Evolutionary conservation across 176 grass and related monocot species (phyloP).

Genomic region (Rhynchospora breviuscula): DNA sequence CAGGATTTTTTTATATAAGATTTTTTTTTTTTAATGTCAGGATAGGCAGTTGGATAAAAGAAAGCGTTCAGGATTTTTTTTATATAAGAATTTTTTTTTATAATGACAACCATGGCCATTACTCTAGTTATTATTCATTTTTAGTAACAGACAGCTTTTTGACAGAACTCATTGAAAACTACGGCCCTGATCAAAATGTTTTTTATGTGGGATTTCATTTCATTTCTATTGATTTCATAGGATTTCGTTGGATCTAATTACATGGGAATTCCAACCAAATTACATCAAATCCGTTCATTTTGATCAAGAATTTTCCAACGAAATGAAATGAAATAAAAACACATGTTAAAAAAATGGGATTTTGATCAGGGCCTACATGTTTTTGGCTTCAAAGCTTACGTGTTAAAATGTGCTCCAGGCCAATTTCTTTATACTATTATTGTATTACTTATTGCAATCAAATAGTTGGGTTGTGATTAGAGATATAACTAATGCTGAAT

Average conservation of each 20-base stretch:
- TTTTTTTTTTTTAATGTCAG: too few relatives aligned
- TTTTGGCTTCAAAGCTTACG: background rate
- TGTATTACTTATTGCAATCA: background rate
- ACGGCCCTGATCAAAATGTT: too few relatives aligned
- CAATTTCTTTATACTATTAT: background rate
- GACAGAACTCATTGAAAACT: background rate
- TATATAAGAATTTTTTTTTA: background rate
- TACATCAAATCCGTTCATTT: too few relatives aligned
- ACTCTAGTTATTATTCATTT: background rate
- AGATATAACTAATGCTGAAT: background rate
- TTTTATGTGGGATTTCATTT: too few relatives aligned
- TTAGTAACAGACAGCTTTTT: constrained; percentile 3
- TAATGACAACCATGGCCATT: background rate
- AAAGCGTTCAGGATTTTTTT: background rate
- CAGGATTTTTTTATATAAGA: background rate
- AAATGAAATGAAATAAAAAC: too few relatives aligned
- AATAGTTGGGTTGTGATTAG: background rate
- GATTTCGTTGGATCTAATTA: too few relatives aligned
- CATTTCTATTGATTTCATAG: too few relatives aligned
- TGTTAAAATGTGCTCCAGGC: background rate
- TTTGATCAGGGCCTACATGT: too few relatives aligned
- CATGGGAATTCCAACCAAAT: too few relatives aligned
- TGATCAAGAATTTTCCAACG: too few relatives aligned
- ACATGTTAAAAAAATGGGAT: too few relatives aligned
- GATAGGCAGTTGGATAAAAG: background rate